These are phyloP conservation scores for Actinomucor elegans DNA, from an alignment of 371 early-diverging fungal species.

Conservation along the genomic window DNA sequence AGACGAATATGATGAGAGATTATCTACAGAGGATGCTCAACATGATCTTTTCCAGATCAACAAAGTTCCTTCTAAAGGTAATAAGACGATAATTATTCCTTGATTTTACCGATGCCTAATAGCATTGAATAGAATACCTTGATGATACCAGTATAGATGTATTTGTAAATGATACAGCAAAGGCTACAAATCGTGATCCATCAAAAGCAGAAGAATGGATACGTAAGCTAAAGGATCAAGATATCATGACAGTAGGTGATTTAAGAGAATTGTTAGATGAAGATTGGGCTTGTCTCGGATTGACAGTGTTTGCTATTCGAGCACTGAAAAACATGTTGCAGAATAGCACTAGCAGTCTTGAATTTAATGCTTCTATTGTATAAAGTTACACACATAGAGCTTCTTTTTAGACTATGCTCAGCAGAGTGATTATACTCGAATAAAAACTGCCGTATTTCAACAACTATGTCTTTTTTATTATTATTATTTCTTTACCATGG, in stretches of 20 bases:
- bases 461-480: too few species aligned
- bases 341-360: not conserved
- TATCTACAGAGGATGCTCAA: not conserved
- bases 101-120: too few species aligned
- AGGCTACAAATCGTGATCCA: slow-evolving; percentile 56
- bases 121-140: slow-evolving; percentile 37
- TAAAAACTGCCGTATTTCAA: too few species aligned
- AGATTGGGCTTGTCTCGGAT: slow-evolving; percentile 67
- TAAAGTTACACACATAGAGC: too few species aligned
- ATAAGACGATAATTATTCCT: not conserved
- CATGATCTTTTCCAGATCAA: slow-evolving; percentile 1
- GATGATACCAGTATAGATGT: slow-evolving; percentile 62
- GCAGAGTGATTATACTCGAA: not conserved
- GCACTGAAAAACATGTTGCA: slow-evolving; percentile 67
- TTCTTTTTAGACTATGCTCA: not conserved
- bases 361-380: not conserved
- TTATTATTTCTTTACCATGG: too few species aligned
- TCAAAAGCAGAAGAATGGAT: slow-evolving; percentile 73
- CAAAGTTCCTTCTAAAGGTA: slow-evolving; percentile 1
- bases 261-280: slow-evolving; percentile 66
- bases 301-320: slow-evolving; percentile 84
- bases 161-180: slow-evolving; percentile 63
- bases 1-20: slow-evolving; percentile 1
- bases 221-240: slow-evolving; percentile 61
- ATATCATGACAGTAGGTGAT: slow-evolving; percentile 77